Conservation (phyloP, 2,329 filamentous ascomycete species). For the Lasiodiplodia sp. region DNA sequence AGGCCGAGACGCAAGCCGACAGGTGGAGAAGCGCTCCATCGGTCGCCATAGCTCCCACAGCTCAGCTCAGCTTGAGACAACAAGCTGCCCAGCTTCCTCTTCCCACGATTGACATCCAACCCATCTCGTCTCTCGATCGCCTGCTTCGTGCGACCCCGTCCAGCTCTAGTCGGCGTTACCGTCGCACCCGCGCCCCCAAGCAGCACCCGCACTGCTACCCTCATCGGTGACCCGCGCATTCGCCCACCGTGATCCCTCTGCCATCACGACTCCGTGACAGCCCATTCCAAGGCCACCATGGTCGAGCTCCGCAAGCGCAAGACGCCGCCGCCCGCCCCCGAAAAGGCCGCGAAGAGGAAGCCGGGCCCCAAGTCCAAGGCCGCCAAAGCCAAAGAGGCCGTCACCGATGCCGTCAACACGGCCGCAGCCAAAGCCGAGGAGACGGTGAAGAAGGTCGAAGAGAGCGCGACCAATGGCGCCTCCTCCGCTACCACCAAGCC, state of each 20-base stretch:
- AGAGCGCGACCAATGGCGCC: conserved; percentile 39
- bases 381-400: conserved; percentile 38
- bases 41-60: conserved; percentile 12
- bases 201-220: background rate
- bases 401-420: conserved; percentile 35
- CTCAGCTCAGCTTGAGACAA: conserved; percentile 3
- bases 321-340: conserved; percentile 59
- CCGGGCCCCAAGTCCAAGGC: conserved; percentile 50
- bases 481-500: conserved; percentile 38
- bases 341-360: conserved; percentile 57
- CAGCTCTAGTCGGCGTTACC: background rate
- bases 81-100: background rate
- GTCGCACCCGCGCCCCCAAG: conserved; percentile 3
- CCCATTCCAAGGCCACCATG: conserved; percentile 41
- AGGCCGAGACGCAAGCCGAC: background rate
- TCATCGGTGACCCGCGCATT: background rate
- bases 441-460: conserved; percentile 40
- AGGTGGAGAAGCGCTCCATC: conserved; percentile 17
- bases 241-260: background rate
- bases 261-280: conserved; percentile 2
- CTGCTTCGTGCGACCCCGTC: conserved; percentile 10
- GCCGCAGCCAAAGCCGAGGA: conserved; percentile 31
- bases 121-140: background rate
- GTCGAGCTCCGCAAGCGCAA: conserved; percentile 71
- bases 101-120: background rate